Base-by-base conservation (phyloP, 768 basidiomycete genomes). In the Tulasnella calospora region DNA sequence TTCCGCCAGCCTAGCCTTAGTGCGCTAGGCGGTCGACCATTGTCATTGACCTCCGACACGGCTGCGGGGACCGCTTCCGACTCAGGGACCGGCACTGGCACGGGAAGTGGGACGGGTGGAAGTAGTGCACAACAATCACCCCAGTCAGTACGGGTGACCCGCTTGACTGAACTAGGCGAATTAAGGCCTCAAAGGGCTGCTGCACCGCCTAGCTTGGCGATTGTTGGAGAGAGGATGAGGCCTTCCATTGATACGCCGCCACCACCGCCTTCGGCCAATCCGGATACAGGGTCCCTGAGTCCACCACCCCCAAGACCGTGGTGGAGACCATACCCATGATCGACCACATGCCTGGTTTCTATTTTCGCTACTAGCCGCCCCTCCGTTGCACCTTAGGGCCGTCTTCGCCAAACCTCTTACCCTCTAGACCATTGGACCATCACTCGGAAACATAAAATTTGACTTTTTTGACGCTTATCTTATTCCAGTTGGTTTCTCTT, bases 21-120 rank as follows among this genome's bases (percentile, higher is more conserved):
- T 33, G 75, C 75, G 23, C 69, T 76, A 19, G 61, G 55, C 8
- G 75, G 75, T 55, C 73, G 73, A 21, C 73, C 73, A 21, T 74
- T 19, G 38, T 55, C 73, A 30, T 27, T 74, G 19, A 55, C 23
- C 27, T 74, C 72, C 2, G 35, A 73, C n/a, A 33, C 47, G 17
- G 75, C 33, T 36, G 30, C 33, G 15, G 61, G 61, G 9, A 76
- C 75, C 23, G 55, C 13, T 6, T 76, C 75, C 38, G 61, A 67
- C 19, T 67, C 61, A 21, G 73, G 73, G 17, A 74, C 44, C 27
- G 51, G 73, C 40, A 74, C 44, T 27, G 73, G 73, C 46, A 55
- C 51, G 46, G 73, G 73, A 3, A 74, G 73, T 30, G 73, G 51
- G 46, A 74, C 40, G 2, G 51, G 61, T 67, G 61, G 61, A 19